Evolutionary conservation across 2,329 filamentous ascomycete species (phyloP).

Genomic region (Penicillium frequentans): DNA sequence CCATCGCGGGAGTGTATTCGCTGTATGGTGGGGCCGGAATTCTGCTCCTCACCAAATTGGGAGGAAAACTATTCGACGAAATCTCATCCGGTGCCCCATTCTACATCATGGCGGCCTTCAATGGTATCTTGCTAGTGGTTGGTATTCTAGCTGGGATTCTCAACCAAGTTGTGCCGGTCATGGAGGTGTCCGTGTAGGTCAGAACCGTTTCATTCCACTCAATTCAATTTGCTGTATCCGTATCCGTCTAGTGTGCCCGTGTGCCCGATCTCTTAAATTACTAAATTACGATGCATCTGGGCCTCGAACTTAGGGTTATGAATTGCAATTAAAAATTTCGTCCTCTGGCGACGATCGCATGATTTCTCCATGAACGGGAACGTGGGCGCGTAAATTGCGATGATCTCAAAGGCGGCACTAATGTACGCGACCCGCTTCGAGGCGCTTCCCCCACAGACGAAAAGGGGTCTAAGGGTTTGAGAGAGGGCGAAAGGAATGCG

Average conservation of each 20-base stretch:
- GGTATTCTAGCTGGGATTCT: slow-evolving; percentile 31
- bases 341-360: not conserved
- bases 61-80: slow-evolving; percentile 80
- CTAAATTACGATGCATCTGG: not conserved
- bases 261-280: not conserved
- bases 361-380: not conserved
- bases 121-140: slow-evolving; percentile 63
- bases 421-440: not conserved
- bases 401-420: not conserved
- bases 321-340: not conserved
- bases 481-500: not conserved
- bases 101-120: slow-evolving; percentile 91
- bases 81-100: slow-evolving; percentile 77
- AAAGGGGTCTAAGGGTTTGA: not conserved
- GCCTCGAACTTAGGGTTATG: not conserved
- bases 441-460: not conserved
- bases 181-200: slow-evolving; percentile 1
- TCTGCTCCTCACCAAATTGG: slow-evolving; percentile 84
- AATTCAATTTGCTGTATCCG: not conserved
- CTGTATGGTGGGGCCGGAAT: slow-evolving; percentile 89
- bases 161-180: slow-evolving; percentile 19
- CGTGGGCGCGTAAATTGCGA: not conserved
- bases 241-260: not conserved
- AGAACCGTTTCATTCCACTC: not conserved
- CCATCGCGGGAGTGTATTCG: slow-evolving; percentile 91